Percentiles rank a stretch among this genome's conserved stretches.
phyloP scores from a whole-genome alignment of 2,329 filamentous ascomycete species.

The Stagonosporopsis rhizophila region DNA sequence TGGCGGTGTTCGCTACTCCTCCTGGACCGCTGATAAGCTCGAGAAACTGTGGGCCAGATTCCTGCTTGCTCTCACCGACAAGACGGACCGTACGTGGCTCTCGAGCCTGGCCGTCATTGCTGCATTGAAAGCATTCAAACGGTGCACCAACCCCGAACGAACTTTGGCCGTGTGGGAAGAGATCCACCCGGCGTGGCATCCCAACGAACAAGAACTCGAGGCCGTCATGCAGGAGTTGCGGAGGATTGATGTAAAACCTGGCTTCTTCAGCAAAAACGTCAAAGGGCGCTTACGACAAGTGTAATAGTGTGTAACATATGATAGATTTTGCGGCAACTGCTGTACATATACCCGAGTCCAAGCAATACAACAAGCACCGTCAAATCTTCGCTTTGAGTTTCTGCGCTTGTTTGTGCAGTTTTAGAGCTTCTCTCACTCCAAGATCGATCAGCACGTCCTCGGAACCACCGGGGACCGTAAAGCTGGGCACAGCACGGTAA shows the following conservation, averaged over 20 bases:
- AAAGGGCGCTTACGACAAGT: background rate
- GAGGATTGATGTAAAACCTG: constrained; percentile 27
- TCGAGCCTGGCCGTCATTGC: constrained; percentile 35
- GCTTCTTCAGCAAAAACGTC: constrained; percentile 24
- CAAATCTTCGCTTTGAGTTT: constrained; percentile 31
- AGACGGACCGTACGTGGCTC: constrained; percentile 38
- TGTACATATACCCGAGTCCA: background rate
- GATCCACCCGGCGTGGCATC: constrained; percentile 50
- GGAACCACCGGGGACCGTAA: constrained; percentile 35
- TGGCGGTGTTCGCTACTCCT: constrained; percentile 68
- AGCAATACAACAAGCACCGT: background rate
- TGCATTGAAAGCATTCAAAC: constrained; percentile 64
- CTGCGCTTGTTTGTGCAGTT: constrained; percentile 33
- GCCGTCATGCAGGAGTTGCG: constrained; percentile 33
- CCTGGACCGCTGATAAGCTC: constrained; percentile 77
- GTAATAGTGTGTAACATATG: background rate
- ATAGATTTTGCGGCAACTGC: background rate
- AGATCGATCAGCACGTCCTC: constrained; percentile 43
- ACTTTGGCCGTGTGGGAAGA: constrained; percentile 64
- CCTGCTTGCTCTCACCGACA: constrained; percentile 26
- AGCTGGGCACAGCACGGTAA: constrained; percentile 33
- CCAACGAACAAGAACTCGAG: constrained; percentile 45
- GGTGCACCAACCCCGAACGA: constrained; percentile 61
- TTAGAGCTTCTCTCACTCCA: constrained; percentile 41
- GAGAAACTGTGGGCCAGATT: constrained; percentile 51